Evolutionary conservation across 495 filamentous ascomycete genomes (phyloP).

Genomic region (Annulohypoxylon bovei): DNA sequence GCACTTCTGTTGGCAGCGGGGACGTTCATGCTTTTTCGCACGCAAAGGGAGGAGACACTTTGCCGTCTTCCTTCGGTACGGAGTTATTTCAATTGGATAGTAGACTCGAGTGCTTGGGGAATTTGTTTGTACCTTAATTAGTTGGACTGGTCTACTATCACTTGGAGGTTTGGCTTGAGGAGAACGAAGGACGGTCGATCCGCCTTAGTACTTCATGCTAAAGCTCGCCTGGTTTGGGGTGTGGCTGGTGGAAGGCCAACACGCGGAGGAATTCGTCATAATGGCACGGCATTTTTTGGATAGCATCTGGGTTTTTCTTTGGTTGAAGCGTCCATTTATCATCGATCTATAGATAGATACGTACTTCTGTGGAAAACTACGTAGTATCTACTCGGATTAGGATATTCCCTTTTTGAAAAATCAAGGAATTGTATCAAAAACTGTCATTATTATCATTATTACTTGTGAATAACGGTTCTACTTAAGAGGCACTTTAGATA

Average conservation of each 20-base stretch:
- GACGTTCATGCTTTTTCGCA: constrained; percentile 31
- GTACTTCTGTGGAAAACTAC: constrained; percentile 5
- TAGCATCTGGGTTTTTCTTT: constrained; percentile 14
- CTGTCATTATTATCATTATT: constrained; percentile 9
- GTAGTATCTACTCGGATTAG: constrained; percentile 10
- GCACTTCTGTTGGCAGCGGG: constrained; percentile 48
- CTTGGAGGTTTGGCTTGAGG: constrained; percentile 19
- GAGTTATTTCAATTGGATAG: constrained; percentile 39
- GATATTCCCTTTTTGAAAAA: constrained; percentile 27
- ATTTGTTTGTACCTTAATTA: constrained; percentile 32
- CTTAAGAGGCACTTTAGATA: constrained; percentile 4
- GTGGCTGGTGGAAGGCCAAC: constrained; percentile 35
- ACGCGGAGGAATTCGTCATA: constrained; percentile 39
- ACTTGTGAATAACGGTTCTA: background rate
- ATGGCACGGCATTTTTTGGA: constrained; percentile 23
- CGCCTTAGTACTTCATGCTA: constrained; percentile 23
- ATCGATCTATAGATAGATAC: constrained; percentile 33
- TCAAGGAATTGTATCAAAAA: constrained; percentile 13
- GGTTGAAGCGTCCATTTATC: constrained; percentile 18
- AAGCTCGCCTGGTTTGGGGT: constrained; percentile 23
- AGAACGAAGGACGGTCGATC: constrained; percentile 36
- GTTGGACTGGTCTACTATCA: constrained; percentile 9
- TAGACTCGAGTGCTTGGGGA: constrained; percentile 24
- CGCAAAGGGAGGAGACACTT: constrained; percentile 16
- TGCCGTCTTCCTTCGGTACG: constrained; percentile 21